phyloP scores from a whole-genome alignment of 2,329 filamentous ascomycete species.

The Bipolaris gigantea region DNA sequence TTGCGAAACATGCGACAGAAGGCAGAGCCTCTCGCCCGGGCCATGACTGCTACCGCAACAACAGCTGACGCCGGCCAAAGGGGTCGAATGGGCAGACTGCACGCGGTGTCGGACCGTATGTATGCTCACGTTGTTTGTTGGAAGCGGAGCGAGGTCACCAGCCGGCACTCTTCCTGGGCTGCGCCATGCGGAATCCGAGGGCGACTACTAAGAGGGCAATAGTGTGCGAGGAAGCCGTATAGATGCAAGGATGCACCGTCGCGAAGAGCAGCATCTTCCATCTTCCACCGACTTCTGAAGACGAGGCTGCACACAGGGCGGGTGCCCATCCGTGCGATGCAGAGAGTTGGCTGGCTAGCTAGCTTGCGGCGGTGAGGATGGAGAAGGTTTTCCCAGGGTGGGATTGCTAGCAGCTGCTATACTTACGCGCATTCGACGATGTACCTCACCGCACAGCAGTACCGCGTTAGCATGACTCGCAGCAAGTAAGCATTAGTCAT shows the following conservation, averaged over 20 bases:
- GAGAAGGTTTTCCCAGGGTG: neutral
- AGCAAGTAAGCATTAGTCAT: neutral
- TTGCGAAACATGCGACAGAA: conserved; percentile 4
- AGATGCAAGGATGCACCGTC: neutral
- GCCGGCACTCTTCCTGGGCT: neutral
- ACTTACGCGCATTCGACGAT: neutral
- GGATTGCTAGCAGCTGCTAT: neutral
- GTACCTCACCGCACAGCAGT: neutral
- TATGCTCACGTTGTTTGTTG: neutral
- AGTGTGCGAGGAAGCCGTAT: neutral
- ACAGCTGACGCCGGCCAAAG: neutral
- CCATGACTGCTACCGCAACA: neutral
- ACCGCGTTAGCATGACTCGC: neutral
- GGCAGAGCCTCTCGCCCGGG: neutral
- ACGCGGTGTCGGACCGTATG: neutral
- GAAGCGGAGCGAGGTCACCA: neutral
- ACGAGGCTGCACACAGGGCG: neutral
- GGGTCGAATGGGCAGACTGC: neutral
- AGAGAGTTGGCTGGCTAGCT: neutral
- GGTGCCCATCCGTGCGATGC: neutral
- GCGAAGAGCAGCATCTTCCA: neutral
- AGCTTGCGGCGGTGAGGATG: neutral
- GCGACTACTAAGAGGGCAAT: neutral
- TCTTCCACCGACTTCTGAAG: neutral
- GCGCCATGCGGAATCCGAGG: neutral